Evolutionary conservation across 2,329 filamentous ascomycete species (phyloP).

Genomic region (Ceratocystis ficicola): DNA sequence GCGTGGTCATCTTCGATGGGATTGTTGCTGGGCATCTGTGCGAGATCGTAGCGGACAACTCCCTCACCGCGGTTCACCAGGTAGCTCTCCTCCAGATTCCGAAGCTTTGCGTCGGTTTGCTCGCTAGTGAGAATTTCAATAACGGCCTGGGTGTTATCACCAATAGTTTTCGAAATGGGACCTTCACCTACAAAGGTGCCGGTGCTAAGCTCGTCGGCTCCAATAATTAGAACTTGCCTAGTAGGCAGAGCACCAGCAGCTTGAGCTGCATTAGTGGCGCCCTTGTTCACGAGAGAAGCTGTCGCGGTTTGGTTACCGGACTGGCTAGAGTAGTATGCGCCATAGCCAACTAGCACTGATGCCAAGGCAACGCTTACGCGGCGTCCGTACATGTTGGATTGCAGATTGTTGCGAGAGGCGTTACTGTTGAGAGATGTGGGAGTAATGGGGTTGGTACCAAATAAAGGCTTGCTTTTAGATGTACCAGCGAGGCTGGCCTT

Average conservation of each 20-base stretch:
- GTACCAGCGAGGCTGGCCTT: constrained; percentile 20
- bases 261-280: constrained; percentile 25
- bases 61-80: constrained; percentile 78
- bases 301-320: constrained; percentile 29
- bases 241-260: constrained; percentile 35
- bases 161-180: constrained; percentile 76
- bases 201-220: constrained; percentile 81
- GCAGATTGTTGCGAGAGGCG: constrained; percentile 38
- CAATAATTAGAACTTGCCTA: constrained; percentile 69
- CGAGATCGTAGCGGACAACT: constrained; percentile 86
- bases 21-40: constrained; percentile 89
- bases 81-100: constrained; percentile 84
- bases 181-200: constrained; percentile 74
- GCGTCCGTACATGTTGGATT: constrained; percentile 64
- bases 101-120: constrained; percentile 79
- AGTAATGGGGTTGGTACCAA: constrained; percentile 22
- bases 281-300: constrained; percentile 20
- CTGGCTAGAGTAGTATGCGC: constrained; percentile 55
- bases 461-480: constrained; percentile 21
- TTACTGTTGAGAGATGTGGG: constrained; percentile 28
- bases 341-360: constrained; percentile 58
- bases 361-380: constrained; percentile 54
- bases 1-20: constrained; percentile 98
- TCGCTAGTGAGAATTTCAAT: constrained; percentile 95
- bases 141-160: constrained; percentile 71